A percentile compares a stretch with the other conserved stretches of the same genome.
Conservation (phyloP, 1,284 basidiomycete species). For the Omphalotus olearius region DNA sequence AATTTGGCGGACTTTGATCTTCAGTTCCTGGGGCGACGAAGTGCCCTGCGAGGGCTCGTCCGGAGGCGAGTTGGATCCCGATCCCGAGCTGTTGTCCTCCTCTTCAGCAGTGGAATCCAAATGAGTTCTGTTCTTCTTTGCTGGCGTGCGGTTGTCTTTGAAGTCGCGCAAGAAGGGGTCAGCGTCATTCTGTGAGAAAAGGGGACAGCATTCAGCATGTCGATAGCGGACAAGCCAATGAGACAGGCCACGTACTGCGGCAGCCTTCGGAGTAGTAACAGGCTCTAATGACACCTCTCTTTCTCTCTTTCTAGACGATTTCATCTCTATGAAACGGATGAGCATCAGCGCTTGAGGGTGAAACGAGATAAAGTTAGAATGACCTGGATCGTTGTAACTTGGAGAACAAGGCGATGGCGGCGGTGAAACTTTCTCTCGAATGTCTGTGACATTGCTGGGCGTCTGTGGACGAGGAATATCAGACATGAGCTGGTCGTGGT, state of each 20-base stretch:
- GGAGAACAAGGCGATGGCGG: constrained; percentile 17
- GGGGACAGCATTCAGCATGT: constrained; percentile 16
- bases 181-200: constrained; percentile 41
- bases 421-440: constrained; percentile 12
- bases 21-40: constrained; percentile 71
- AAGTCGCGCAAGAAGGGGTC: constrained; percentile 20
- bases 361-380: constrained; percentile 6
- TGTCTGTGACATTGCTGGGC: background rate
- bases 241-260: constrained; percentile 22
- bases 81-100: constrained; percentile 41
- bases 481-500: constrained; percentile 1
- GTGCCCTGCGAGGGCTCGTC: constrained; percentile 26
- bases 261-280: constrained; percentile 45
- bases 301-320: constrained; percentile 54
- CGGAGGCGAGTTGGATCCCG: constrained; percentile 42
- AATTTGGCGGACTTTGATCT: constrained; percentile 70
- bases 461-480: constrained; percentile 5
- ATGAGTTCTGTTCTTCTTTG: constrained; percentile 68
- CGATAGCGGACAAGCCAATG: constrained; percentile 9
- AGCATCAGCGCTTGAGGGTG: background rate
- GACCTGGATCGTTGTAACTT: constrained; percentile 15
- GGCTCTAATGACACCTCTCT: constrained; percentile 73
- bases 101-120: constrained; percentile 60
- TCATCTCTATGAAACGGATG: constrained; percentile 26
- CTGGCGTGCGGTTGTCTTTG: constrained; percentile 42